Conservation (phyloP, 306 rosid species). For the Vigna mungo region DNA sequence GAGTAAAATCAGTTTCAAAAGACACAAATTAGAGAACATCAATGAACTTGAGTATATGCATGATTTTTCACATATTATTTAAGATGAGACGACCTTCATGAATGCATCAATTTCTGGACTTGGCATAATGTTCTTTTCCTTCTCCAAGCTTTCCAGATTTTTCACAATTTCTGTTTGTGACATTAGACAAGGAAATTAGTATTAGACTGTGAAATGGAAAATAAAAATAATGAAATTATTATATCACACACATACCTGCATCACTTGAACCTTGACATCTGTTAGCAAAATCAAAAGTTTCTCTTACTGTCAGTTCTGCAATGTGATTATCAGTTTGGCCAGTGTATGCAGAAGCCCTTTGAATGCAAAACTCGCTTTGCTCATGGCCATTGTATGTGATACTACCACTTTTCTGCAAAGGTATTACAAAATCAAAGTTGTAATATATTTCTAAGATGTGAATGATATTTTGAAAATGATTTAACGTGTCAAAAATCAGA, state of each 20-base stretch:
- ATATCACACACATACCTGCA: conserved; percentile 56
- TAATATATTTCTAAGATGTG: conserved; percentile 5
- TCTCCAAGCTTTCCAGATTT: conserved; percentile 59
- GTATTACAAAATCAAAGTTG: conserved; percentile 13
- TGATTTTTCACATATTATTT: conserved; percentile 15
- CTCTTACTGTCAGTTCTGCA: conserved; percentile 83
- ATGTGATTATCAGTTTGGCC: conserved; percentile 87
- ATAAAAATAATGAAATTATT: neutral
- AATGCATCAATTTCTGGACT: conserved; percentile 84
- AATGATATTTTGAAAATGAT: neutral
- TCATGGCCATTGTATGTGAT: conserved; percentile 74
- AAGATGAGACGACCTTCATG: conserved; percentile 70
- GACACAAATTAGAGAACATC: conserved; percentile 10
- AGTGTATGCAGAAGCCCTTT: conserved; percentile 89
- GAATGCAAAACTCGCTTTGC: conserved; percentile 70
- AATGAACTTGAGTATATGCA: neutral
- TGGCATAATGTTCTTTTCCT: conserved; percentile 68
- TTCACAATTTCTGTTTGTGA: conserved; percentile 53
- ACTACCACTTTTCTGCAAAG: conserved; percentile 64
- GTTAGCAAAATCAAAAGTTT: conserved; percentile 94
- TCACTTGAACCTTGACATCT: conserved; percentile 86
- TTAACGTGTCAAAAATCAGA: neutral
- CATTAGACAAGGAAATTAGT: neutral
- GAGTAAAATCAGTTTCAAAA: conserved; percentile 38
- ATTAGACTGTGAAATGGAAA: conserved; percentile 1